Evolutionary conservation across 305 asterid genomes (phyloP), one percentile per base, ranked within the genome.

Genomic region (Fraxinus xanthoxyloides): DNA sequence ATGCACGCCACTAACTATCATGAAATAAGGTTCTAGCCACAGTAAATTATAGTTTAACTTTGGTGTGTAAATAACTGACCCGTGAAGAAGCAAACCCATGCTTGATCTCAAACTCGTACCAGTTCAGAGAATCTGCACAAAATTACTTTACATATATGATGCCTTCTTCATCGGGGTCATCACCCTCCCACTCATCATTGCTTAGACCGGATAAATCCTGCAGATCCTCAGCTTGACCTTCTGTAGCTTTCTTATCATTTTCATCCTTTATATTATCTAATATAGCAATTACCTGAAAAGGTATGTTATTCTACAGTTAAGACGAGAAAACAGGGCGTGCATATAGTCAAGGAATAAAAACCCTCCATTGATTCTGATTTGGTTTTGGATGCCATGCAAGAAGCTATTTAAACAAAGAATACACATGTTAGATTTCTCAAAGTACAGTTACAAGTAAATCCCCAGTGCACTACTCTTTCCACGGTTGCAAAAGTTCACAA

Each of bases 261-360:
- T 94, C 99, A 76, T 91, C 90, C 94, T 96, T 92, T 21, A 96
- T 81, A 76, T 76, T 92, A 87, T 96, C 99, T 77, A 96, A 84
- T 88, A 96, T 96, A 79, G 97, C 94, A 80, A 94, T 90, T 19
- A 96, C 98, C 99, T 96, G 92, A 85, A 85, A 78, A 38, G 38
- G 15, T 54, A 12, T 61, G 23, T 15, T 26, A 69, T 30, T 30
- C 23, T 30, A 12, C n/a, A 69, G 75, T 69, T 69, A 69, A 30
- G n/a, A 30, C 23, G 10, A 30, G 74, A 13, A 67, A 24, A 67
- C n/a, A 61, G 5, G 32, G 32, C 17, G 0, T 23, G 31, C 30
- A 24, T 23, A 63, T 63, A 63, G 72, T 63, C 2, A 63, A 8
- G 72, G 31, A 63, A 61, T 61, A 61, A 54, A 54, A 54, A 54